Conservation (phyloP, 176 grass and related monocot species). For the Elaeis guineensis region DNA sequence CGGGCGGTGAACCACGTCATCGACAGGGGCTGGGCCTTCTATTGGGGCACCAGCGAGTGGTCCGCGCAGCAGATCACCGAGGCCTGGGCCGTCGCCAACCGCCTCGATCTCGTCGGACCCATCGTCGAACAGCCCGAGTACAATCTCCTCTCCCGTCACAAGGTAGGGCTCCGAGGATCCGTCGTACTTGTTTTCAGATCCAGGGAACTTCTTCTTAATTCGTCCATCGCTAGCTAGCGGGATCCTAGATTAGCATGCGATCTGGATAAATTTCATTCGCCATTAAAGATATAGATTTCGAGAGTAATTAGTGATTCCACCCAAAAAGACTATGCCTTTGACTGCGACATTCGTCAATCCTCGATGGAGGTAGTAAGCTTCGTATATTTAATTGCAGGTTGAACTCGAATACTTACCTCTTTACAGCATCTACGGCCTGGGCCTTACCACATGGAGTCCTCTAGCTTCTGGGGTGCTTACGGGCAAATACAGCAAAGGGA, state of each 20-base stretch:
- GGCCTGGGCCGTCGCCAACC: slow-evolving; percentile 50
- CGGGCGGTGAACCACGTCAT: slow-evolving; percentile 94
- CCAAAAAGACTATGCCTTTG: too few species aligned
- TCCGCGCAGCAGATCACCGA: slow-evolving; percentile 95
- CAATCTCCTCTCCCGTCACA: slow-evolving; percentile 92
- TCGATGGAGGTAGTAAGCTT: too few species aligned
- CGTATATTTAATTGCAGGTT: slow-evolving; percentile 36
- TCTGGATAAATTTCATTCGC: too few species aligned
- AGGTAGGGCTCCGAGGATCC: slow-evolving; percentile 25
- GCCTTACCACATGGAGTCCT: slow-evolving; percentile 92
- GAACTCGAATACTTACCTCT: slow-evolving; percentile 85
- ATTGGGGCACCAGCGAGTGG: slow-evolving; percentile 96
- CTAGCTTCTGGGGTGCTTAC: slow-evolving; percentile 91
- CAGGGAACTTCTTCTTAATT: too few species aligned
- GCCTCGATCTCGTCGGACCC: slow-evolving; percentile 85
- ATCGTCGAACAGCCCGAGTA: slow-evolving; percentile 95
- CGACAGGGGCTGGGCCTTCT: slow-evolving; percentile 85
- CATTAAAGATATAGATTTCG: too few species aligned
- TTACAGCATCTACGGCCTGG: slow-evolving; percentile 70
- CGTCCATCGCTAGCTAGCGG: too few species aligned
- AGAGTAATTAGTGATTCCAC: too few species aligned
- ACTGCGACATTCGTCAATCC: too few species aligned
- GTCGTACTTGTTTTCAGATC: too few species aligned
- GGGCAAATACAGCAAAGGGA: slow-evolving; percentile 72
- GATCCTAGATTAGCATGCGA: too few species aligned